Percentiles rank a stretch among this genome's conserved stretches.
Evolutionary conservation across 768 basidiomycete species (phyloP).

Genomic region (Gloeostereum incarnatum): DNA sequence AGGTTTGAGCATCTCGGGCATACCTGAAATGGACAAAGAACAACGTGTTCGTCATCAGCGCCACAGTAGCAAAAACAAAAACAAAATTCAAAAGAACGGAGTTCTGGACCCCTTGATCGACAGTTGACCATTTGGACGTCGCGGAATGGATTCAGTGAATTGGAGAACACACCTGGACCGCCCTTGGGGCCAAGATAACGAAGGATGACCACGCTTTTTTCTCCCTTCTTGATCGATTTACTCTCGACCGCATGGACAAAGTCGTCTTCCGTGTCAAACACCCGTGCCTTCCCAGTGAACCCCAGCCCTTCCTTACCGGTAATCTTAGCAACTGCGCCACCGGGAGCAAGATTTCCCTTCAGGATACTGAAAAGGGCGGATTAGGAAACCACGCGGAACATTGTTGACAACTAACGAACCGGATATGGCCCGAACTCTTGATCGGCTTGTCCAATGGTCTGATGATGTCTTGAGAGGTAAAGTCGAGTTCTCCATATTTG

Average conservation of each 20-base stretch:
- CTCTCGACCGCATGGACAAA: slow-evolving; percentile 84
- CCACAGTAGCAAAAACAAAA: slow-evolving; percentile 3
- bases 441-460: slow-evolving; percentile 82
- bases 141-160: slow-evolving; percentile 5
- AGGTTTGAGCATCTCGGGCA: slow-evolving; percentile 99
- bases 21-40: slow-evolving; percentile 41
- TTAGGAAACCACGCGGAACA: slow-evolving; percentile 1
- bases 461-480: slow-evolving; percentile 70
- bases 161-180: slow-evolving; percentile 77
- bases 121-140: neutral
- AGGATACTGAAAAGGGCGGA: slow-evolving; percentile 51
- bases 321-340: slow-evolving; percentile 94
- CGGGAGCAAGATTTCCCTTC: slow-evolving; percentile 87
- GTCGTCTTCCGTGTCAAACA: slow-evolving; percentile 85
- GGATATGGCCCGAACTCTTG: slow-evolving; percentile 83
- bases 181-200: slow-evolving; percentile 96
- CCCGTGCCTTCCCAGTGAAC: slow-evolving; percentile 87
- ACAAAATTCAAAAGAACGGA: slow-evolving; percentile 4
- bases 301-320: slow-evolving; percentile 90
- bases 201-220: slow-evolving; percentile 94
- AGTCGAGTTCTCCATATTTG: slow-evolving; percentile 67
- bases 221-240: slow-evolving; percentile 84
- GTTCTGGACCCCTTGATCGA: neutral
- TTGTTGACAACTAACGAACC: slow-evolving; percentile 32
- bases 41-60: neutral